Percentiles rank a stretch among this genome's conserved stretches.
Conservation (phyloP, 2,329 filamentous ascomycete genomes). For the Beauveria australis region DNA sequence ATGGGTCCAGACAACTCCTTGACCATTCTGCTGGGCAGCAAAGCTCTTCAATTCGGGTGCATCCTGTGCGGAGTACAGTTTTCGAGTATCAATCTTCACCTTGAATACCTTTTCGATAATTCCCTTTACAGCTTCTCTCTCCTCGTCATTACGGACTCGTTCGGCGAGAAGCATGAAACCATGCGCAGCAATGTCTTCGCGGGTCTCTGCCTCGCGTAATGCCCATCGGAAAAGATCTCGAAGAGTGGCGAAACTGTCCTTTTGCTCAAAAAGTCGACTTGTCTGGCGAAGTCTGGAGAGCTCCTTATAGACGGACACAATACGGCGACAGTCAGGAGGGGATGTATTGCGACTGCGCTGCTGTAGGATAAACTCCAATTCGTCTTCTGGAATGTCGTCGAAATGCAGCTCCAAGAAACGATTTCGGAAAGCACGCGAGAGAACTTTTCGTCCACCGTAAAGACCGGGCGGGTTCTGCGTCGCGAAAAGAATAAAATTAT, state of each 20-base stretch:
- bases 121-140: constrained; percentile 73
- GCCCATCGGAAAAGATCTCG: constrained; percentile 97
- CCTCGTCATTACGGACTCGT: constrained; percentile 83
- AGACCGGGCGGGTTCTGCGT: constrained; percentile 95
- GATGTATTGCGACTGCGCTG: constrained; percentile 79
- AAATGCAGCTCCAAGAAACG: constrained; percentile 95
- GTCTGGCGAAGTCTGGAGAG: constrained; percentile 85
- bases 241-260: constrained; percentile 92
- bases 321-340: constrained; percentile 81
- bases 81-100: constrained; percentile 65
- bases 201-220: constrained; percentile 70
- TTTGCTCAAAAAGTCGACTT: constrained; percentile 87
- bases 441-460: constrained; percentile 87
- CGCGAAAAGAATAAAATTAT: constrained; percentile 95
- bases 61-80: constrained; percentile 59
- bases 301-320: constrained; percentile 90
- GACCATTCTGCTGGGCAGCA: constrained; percentile 38
- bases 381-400: constrained; percentile 93
- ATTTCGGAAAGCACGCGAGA: constrained; percentile 93
- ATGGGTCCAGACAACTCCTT: constrained; percentile 83
- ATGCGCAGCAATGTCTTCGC: constrained; percentile 82
- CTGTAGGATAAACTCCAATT: constrained; percentile 85
- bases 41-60: constrained; percentile 48
- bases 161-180: constrained; percentile 96
- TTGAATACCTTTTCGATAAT: constrained; percentile 89